These are phyloP conservation scores for Talaromyces adpressus DNA, from an alignment of 495 filamentous ascomycete genomes.

Conservation along the genomic window DNA sequence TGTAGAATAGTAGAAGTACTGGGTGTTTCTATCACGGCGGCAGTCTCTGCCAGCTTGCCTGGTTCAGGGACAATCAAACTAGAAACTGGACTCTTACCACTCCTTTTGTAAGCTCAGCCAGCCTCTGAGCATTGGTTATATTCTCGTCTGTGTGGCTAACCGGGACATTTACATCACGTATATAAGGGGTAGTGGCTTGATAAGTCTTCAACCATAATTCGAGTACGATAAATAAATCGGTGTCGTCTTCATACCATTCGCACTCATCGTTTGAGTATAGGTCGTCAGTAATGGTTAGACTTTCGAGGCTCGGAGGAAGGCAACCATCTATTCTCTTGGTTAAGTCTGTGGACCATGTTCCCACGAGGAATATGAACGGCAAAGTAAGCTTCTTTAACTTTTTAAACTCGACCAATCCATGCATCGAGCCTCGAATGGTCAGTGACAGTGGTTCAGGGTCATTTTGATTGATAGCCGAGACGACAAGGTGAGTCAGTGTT, in stretches of 20 bases:
- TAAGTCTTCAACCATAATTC: constrained; percentile 13
- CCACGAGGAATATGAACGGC: constrained; percentile 13
- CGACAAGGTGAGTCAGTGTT: constrained; percentile 13
- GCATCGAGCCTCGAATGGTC: constrained; percentile 12
- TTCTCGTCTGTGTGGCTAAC: neutral
- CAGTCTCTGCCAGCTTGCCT: neutral
- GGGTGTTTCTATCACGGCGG: neutral
- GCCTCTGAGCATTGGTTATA: neutral
- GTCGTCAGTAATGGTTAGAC: constrained; percentile 13
- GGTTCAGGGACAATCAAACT: neutral
- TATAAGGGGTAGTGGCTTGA: constrained; percentile 10
- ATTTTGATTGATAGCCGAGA: constrained; percentile 7
- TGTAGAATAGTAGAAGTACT: too few relatives aligned
- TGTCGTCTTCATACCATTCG: constrained; percentile 9
- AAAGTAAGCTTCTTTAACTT: constrained; percentile 12
- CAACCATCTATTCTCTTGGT: constrained; percentile 11
- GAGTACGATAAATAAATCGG: constrained; percentile 7
- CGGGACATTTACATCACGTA: constrained; percentile 3
- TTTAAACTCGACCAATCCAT: constrained; percentile 8
- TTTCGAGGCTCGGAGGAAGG: constrained; percentile 12
- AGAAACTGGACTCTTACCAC: constrained; percentile 2
- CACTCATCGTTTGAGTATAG: constrained; percentile 8
- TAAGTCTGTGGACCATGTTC: constrained; percentile 8
- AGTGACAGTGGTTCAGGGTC: constrained; percentile 5
- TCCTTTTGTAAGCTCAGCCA: neutral